A percentile compares a stretch with the other conserved stretches of the same genome.
These are phyloP conservation scores for Peronospora farinosa DNA, from an alignment of 352 stramenopile species.

Conservation along the genomic window DNA sequence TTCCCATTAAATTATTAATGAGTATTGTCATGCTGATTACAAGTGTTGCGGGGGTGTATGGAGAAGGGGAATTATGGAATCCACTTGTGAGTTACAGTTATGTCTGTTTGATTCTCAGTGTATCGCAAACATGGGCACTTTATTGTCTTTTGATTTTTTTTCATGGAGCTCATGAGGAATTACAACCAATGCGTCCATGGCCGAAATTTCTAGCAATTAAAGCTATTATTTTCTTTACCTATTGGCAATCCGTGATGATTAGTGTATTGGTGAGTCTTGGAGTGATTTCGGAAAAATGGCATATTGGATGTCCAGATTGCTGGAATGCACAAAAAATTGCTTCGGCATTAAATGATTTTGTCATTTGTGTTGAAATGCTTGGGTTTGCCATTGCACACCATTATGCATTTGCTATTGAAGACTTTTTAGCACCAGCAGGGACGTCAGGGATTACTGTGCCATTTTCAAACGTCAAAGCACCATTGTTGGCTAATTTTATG, in stretches of 20 bases:
- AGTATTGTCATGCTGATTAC: conserved; percentile 85
- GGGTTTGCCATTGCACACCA: conserved; percentile 89
- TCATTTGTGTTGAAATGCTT: conserved; percentile 94
- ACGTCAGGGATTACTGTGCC: conserved; percentile 30
- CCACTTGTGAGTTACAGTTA: conserved; percentile 82
- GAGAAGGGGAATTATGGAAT: conserved; percentile 84
- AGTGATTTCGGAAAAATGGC: conserved; percentile 79
- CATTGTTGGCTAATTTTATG: conserved; percentile 84
- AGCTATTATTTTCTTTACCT: conserved; percentile 93
- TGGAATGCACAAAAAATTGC: conserved; percentile 83
- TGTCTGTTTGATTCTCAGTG: conserved; percentile 86
- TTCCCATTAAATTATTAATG: conserved; percentile 85
- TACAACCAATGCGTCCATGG: conserved; percentile 84
- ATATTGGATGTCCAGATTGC: conserved; percentile 78
- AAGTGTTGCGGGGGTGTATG: conserved; percentile 81
- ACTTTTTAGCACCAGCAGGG: conserved; percentile 60
- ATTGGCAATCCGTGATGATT: conserved; percentile 91
- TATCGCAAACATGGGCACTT: conserved; percentile 89
- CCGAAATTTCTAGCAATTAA: conserved; percentile 94
- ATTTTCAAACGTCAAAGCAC: conserved; percentile 77
- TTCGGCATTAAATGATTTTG: conserved; percentile 89
- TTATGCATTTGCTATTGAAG: conserved; percentile 89
- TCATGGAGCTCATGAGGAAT: conserved; percentile 84
- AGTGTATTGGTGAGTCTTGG: conserved; percentile 82
- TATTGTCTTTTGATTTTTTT: conserved; percentile 94